These are phyloP conservation scores for Phytophthora cajani DNA, from an alignment of 352 stramenopile species.

Conservation along the genomic window DNA sequence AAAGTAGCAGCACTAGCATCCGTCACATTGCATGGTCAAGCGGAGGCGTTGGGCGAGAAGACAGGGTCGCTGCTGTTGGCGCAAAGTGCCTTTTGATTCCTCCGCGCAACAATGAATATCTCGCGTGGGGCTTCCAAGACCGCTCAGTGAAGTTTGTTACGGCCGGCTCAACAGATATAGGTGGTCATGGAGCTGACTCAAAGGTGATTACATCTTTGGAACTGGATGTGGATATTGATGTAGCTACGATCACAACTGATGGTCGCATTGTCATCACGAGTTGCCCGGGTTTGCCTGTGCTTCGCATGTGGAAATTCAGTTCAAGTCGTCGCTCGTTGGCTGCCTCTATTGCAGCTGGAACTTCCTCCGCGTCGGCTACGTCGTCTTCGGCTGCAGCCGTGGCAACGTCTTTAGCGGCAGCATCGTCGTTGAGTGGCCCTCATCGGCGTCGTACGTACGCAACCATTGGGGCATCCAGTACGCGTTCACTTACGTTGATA, in stretches of 20 bases:
- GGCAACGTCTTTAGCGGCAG: slow-evolving; percentile 34
- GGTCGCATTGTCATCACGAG: slow-evolving; percentile 67
- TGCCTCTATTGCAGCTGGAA: slow-evolving; percentile 31
- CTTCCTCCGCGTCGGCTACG: slow-evolving; percentile 25
- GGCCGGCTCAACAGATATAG: slow-evolving; percentile 41
- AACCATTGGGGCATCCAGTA: slow-evolving; percentile 28
- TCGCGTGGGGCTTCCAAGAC: slow-evolving; percentile 78
- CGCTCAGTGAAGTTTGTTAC: slow-evolving; percentile 69
- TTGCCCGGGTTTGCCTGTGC: slow-evolving; percentile 45
- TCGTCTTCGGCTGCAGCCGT: slow-evolving; percentile 40
- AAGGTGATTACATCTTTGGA: slow-evolving; percentile 71
- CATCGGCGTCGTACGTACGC: slow-evolving; percentile 34
- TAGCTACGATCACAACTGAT: slow-evolving; percentile 68
- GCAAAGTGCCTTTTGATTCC: slow-evolving; percentile 67
- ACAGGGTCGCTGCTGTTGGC: slow-evolving; percentile 49
- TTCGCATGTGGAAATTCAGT: slow-evolving; percentile 65
- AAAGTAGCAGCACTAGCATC: slow-evolving; percentile 33
- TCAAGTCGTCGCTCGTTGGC: slow-evolving; percentile 31
- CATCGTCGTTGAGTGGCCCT: slow-evolving; percentile 36
- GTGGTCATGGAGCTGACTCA: slow-evolving; percentile 54
- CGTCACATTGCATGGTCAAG: slow-evolving; percentile 55
- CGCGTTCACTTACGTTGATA: slow-evolving; percentile 50
- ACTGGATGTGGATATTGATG: slow-evolving; percentile 57
- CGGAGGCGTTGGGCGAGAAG: slow-evolving; percentile 57
- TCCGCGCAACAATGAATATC: slow-evolving; percentile 66